Base-by-base conservation (phyloP, 1,284 basidiomycete genomes). In the Leccinum subrobustum region DNA sequence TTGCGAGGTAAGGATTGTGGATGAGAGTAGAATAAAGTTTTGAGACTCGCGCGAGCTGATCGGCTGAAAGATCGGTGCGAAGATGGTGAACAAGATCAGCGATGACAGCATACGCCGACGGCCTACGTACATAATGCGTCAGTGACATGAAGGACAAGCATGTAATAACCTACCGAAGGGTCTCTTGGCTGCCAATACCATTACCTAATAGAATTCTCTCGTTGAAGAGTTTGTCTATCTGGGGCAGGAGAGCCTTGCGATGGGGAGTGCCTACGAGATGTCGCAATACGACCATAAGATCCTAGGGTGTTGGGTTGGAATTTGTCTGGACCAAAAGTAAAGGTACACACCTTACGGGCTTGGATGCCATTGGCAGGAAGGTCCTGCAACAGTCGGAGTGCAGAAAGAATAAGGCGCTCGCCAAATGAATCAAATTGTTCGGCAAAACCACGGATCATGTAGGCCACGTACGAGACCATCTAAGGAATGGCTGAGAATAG, bases 21-120 rank as follows among this genome's bases (percentile, higher is more conserved):
- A 98, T 84, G 68, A 95, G 88, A 59, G 89, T 88, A 5, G 93
- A 91, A 72, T 95, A 98, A 62, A 94, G 86, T 67, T 92, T 87
- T 31, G 96, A 88, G 63, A 97, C 86, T 8, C 87, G 86, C 14
- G 86, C 83, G 25, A 99, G 81, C 73, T 98, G 96, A 16, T 83
- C 77, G 5, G 90, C 80, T 2, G 86, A 87, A 23, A 99, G 86
- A 48, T 99, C 96, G 56, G 81, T 83, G 56, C 95, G 89, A 58
- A 96, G 84, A 71, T 98, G 94, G 72, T 98, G 95, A 59, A 98
- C 89, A 20, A 99, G 81, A 74, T 99, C 97, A 44, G 95, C 94
- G 1, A 98, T 86, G 64, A 94, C 92, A 64, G 89, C 91, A 75
- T 95, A 96, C 2, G 93, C 92, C 33, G 88, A 83, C 1, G 92